phyloP scores from a whole-genome alignment of 2,329 filamentous ascomycete genomes.

The Ceratocystis smalleyi region DNA sequence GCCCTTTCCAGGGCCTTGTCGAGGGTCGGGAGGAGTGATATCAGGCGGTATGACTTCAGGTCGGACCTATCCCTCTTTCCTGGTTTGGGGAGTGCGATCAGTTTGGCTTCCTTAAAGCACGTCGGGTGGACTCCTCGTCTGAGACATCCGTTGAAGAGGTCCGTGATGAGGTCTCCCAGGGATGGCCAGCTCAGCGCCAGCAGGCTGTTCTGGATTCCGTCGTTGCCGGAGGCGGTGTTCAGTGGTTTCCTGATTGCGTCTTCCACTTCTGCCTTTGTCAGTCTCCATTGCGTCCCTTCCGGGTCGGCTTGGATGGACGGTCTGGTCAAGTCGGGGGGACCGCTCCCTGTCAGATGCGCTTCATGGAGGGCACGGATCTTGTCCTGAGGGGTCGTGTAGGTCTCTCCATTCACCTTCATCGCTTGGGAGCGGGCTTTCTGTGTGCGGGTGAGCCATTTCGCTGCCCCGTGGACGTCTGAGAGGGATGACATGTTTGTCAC shows the following conservation, averaged over 20 bases:
- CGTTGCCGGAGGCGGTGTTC: neutral
- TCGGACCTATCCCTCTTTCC: slow-evolving; percentile 18
- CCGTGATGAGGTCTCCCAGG: slow-evolving; percentile 18
- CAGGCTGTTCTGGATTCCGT: neutral
- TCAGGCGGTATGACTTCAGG: slow-evolving; percentile 19
- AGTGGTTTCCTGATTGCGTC: neutral
- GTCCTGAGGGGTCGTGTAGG: neutral
- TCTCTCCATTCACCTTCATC: neutral
- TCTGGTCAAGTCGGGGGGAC: neutral
- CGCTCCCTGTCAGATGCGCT: neutral
- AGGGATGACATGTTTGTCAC: neutral
- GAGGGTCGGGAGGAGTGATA: slow-evolving; percentile 21
- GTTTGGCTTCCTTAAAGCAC: neutral
- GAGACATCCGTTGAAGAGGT: neutral
- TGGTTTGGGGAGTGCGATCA: neutral
- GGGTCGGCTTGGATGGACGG: neutral
- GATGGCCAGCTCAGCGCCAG: neutral
- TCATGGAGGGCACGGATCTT: neutral
- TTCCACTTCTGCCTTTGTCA: neutral
- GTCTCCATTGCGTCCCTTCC: neutral
- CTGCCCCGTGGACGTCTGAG: neutral
- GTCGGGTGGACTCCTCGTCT: neutral
- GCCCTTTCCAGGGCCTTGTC: slow-evolving; percentile 22
- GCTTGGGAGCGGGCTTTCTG: slow-evolving; percentile 4
- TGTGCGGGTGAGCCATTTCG: neutral